Base-by-base conservation (phyloP, 352 stramenopile species). In the Phytophthora pisi region DNA sequence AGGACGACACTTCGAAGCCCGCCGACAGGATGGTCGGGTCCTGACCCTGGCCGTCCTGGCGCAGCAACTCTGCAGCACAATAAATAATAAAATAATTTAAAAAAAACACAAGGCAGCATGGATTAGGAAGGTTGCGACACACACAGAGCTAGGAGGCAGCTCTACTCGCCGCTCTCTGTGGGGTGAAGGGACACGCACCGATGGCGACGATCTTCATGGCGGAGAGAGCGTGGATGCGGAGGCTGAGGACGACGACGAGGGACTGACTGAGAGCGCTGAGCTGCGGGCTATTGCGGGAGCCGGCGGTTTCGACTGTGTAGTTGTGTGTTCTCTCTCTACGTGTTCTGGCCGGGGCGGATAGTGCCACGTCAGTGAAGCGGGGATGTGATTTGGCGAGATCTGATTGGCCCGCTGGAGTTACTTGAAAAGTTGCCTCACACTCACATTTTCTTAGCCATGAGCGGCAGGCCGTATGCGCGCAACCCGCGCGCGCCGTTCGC, bases 191-290 rank as follows among this genome's bases (percentile, higher is more conserved):
- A 42, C 23, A 77, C 84, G 63, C 59, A 93, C 87, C 81, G 70
- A 95, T 93, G 30, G 87, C 81, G 47, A 95, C 83, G 76, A 95
- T 91, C 82, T 95, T 95, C 84, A 95, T 93, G 70, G 60, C 46
- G 51, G 47, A 23, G 40, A 18, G 40, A n/a, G 16, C 4, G 40
- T 42, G 36, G 36, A 34, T 34, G 36, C 7, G 40, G 40, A 47
- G 40, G 6, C 36, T 15, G n/a, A 11, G 36, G 13, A n/a, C 36
- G 13, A 34, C 28, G 9, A 34, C 8, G 28, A 34, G 28, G 28
- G 31, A 38, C 31, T 38, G 11, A 42, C 34, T 42, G 34, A 40
- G 34, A 16, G 34, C 34, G 13, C 34, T 40, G 15, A 34, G 24
- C 56, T 8, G 36, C 40, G 20, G n/a, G 55, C 47, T 63, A 64